A percentile compares a stretch with the other conserved stretches of the same genome.
Evolutionary conservation across 352 stramenopile genomes (phyloP).

Genomic region (Globisporangium spinosum): DNA sequence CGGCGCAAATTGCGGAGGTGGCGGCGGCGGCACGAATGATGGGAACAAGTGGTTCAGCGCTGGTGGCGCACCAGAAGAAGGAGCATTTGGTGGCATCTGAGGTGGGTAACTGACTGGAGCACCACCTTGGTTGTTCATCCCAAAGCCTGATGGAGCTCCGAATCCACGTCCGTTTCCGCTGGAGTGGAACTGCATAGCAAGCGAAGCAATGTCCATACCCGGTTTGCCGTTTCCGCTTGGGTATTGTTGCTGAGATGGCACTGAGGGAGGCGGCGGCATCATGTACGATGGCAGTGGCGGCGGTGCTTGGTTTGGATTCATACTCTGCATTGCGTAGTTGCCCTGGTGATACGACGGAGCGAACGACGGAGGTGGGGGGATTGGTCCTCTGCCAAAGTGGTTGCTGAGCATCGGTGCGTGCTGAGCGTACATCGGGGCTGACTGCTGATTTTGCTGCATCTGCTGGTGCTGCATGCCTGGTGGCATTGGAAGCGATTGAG

Average conservation of each 20-base stretch:
- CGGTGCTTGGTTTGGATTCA: conserved; percentile 21
- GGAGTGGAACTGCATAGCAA: conserved; percentile 81
- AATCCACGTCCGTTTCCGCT: conserved; percentile 13
- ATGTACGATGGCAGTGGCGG: conserved; percentile 19
- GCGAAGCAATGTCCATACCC: conserved; percentile 53
- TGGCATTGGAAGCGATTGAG: background rate
- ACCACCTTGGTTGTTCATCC: conserved; percentile 12
- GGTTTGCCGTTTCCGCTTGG: conserved; percentile 11
- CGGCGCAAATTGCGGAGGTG: conserved; percentile 30
- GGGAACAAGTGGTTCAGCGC: conserved; percentile 34
- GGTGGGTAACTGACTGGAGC: conserved; percentile 15
- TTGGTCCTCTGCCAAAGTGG: conserved; percentile 20
- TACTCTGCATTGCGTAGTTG: conserved; percentile 23
- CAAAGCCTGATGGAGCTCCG: conserved; percentile 23
- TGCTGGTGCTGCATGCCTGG: conserved; percentile 4
- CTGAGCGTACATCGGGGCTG: conserved; percentile 3
- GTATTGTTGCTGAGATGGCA: conserved; percentile 21
- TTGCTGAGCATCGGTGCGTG: conserved; percentile 24
- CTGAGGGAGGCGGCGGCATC: conserved; percentile 23
- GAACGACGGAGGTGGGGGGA: conserved; percentile 6
- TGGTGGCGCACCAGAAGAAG: conserved; percentile 8
- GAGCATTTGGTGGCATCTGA: conserved; percentile 29
- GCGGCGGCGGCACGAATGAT: conserved; percentile 29
- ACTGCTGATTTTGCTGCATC: background rate
- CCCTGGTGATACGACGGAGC: conserved; percentile 29